Base-by-base conservation (phyloP, 2,329 filamentous ascomycete species). In the Fusarium hainanense region DNA sequence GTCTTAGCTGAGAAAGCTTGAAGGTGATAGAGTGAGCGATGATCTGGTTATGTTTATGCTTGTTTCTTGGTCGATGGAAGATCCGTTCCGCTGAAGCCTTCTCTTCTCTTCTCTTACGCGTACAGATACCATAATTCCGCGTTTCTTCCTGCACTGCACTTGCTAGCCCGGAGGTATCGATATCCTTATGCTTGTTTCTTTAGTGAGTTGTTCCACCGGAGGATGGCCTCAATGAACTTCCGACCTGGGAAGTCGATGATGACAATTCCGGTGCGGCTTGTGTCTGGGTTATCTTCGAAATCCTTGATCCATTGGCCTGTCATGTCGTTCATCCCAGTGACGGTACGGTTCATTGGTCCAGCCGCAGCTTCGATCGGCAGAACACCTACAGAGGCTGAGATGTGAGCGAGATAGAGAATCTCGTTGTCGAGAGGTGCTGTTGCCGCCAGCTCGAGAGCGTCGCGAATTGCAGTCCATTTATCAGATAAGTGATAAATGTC, bases 361-460 rank as follows among this genome's bases (percentile, higher is more conserved):
- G 84, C 84, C 13, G 84, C 84, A 3, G 83, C 84, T 69, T 84
- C 82, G 52, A 86, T 84, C 40, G 84, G 84, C 62, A 83, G 66
- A 12, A 86, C 83, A 40, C 83, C 83, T 4, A 85, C 79, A 21
- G 81, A 82, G 16, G 84, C 84, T 18, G 82, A 85, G 23, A 84
- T 68, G 71, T 86, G 84, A 20, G 82, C 79, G 18, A 86, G 76
- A 68, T 81, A 85, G 18, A 86, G 75, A 10, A 72, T 62, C 30
- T 71, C 58, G 73, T 83, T 82, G 61, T 80, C 76, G 20, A 75
- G 73, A 18, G 70, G 58, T 6, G 74, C 71, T 6, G 75, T 71
- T 40, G 78, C 77, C 8, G 83, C 82, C 27, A 72, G 74, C 62
- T 77, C 75, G 27, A 86, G 77, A 16, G 82, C 82, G 32, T 75